These are phyloP conservation scores for Botrytis aclada DNA, from an alignment of 2,329 filamentous ascomycete species.

Conservation along the genomic window DNA sequence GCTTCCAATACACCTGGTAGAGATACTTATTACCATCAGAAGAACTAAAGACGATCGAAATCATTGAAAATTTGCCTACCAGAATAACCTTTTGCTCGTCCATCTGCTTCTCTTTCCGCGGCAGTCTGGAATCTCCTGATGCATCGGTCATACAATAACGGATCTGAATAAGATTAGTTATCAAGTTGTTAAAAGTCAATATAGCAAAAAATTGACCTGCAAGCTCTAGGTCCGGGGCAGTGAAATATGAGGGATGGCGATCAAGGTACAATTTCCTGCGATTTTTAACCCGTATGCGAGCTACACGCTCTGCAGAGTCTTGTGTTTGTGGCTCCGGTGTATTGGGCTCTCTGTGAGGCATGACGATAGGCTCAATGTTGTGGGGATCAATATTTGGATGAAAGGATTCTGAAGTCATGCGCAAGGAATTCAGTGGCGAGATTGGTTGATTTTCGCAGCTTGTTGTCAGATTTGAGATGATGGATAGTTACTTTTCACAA, in stretches of 20 bases:
- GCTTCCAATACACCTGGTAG: slow-evolving; percentile 35
- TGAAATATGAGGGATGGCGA: slow-evolving; percentile 38
- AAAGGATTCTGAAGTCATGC: slow-evolving; percentile 16
- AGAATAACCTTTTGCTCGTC: slow-evolving; percentile 38
- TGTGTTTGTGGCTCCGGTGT: slow-evolving; percentile 12
- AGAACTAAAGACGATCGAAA: not conserved
- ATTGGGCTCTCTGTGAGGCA: slow-evolving; percentile 33
- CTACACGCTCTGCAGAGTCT: slow-evolving; percentile 25
- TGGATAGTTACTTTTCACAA: not conserved
- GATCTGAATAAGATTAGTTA: slow-evolving; percentile 33
- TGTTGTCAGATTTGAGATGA: not conserved
- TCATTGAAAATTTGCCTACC: slow-evolving; percentile 21
- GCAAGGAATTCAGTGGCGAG: slow-evolving; percentile 3
- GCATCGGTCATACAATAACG: slow-evolving; percentile 39
- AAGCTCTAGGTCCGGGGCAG: slow-evolving; percentile 37
- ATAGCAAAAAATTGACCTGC: slow-evolving; percentile 28
- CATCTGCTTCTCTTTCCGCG: slow-evolving; percentile 38
- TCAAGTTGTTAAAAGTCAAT: not conserved
- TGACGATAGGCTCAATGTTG: slow-evolving; percentile 18
- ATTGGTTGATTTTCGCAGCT: not conserved
- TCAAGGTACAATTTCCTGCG: slow-evolving; percentile 38
- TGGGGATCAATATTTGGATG: slow-evolving; percentile 9
- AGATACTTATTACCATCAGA: slow-evolving; percentile 1
- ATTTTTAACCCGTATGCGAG: slow-evolving; percentile 36
- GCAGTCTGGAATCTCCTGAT: slow-evolving; percentile 37